A percentile compares a stretch with the other conserved stretches of the same genome.
Conservation (phyloP, 148 eudicot genomes). For the Silene uniflora region DNA sequence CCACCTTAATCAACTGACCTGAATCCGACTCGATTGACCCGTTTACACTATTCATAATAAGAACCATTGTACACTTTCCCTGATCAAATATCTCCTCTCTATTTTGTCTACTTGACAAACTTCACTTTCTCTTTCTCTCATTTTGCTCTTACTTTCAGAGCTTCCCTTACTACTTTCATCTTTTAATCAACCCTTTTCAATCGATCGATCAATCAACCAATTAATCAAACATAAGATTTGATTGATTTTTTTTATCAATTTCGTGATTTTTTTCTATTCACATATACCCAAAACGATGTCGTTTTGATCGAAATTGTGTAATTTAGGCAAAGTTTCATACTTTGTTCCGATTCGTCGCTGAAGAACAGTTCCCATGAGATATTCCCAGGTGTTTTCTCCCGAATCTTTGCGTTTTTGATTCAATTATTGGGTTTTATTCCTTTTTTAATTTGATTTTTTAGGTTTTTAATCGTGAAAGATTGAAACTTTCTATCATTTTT, state of each 20-base stretch:
- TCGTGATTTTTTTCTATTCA: background rate
- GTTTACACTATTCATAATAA: too few relatives aligned
- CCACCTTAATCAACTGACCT: too few relatives aligned
- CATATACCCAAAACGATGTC: background rate
- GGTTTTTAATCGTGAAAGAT: background rate
- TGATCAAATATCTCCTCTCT: too few relatives aligned
- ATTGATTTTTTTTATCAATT: background rate
- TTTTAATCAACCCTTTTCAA: background rate
- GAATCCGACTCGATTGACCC: too few relatives aligned
- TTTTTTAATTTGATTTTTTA: background rate
- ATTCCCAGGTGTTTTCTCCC: background rate
- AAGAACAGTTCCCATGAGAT: background rate
- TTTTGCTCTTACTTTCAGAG: background rate
- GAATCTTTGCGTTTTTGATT: background rate
- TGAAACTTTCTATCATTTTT: background rate
- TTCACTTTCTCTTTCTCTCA: background rate
- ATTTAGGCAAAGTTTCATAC: background rate
- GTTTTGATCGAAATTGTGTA: background rate
- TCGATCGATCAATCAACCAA: background rate
- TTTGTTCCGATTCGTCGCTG: background rate
- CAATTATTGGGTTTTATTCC: conserved; percentile 6
- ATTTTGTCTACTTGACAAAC: too few relatives aligned
- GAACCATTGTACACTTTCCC: too few relatives aligned
- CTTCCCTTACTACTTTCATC: background rate
- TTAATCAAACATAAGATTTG: background rate